Evolutionary conservation across 305 asterid species (phyloP).

Genomic region (Fraxinus baroniana): DNA sequence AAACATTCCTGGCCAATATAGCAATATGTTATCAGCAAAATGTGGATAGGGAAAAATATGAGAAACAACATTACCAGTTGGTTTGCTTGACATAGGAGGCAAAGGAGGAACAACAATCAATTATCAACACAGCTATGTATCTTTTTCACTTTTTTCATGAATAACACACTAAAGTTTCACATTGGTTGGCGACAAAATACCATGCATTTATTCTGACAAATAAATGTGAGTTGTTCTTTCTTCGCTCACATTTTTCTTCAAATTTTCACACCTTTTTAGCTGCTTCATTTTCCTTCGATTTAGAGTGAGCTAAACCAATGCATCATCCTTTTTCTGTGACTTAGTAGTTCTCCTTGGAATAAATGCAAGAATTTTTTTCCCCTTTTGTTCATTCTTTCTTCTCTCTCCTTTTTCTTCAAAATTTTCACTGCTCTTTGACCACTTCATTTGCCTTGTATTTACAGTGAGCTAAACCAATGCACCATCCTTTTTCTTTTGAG

Average conservation of each 20-base stretch:
- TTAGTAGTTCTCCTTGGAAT: not conserved
- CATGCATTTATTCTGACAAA: not conserved
- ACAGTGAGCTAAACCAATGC: not conserved
- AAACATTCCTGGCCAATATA: not conserved
- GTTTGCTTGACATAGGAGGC: not conserved
- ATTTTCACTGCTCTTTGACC: not conserved
- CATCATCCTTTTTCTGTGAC: not conserved
- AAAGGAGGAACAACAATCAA: not conserved
- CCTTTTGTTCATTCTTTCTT: not conserved
- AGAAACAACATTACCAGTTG: not conserved
- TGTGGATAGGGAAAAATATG: not conserved
- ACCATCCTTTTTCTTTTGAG: not conserved
- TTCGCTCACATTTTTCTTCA: not conserved
- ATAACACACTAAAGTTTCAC: not conserved
- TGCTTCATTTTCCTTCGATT: not conserved
- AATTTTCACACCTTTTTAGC: not conserved
- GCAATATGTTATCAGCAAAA: not conserved
- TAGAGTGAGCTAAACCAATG: not conserved
- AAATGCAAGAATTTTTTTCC: not conserved
- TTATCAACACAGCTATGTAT: not conserved
- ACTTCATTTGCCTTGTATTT: not conserved
- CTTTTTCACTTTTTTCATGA: not conserved
- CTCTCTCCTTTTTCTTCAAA: not conserved
- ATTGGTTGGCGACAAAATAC: not conserved
- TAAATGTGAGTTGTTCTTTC: not conserved